These are phyloP conservation scores for Tetradesmus obliquus DNA, from an alignment of 139 green algal genomes.

Conservation along the genomic window DNA sequence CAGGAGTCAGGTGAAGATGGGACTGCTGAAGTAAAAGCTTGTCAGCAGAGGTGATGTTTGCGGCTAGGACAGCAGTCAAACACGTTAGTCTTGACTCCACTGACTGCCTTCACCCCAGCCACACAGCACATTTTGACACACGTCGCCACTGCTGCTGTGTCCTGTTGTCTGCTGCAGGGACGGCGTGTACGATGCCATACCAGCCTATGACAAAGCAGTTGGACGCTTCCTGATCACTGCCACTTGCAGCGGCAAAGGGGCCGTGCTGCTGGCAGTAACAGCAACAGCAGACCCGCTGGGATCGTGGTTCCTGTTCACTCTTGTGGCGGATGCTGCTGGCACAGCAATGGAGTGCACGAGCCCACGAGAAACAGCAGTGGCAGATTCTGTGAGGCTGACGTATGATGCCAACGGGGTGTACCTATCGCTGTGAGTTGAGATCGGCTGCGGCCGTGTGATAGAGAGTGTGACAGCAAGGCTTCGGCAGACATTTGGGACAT, in stretches of 20 bases:
- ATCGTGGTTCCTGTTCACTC: constrained; percentile 35
- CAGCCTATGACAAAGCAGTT: constrained; percentile 32
- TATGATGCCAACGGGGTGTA: constrained; percentile 26
- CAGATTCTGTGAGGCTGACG: neutral
- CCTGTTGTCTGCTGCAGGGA: neutral
- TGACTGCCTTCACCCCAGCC: neutral
- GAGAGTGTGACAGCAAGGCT: neutral
- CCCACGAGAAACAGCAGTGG: constrained; percentile 18
- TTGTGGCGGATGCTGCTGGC: constrained; percentile 32
- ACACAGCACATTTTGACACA: neutral
- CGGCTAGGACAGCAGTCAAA: too few species aligned
- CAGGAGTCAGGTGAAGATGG: too few species aligned
- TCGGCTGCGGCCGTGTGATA: neutral
- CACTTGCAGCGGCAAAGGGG: constrained; percentile 30
- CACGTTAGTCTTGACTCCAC: too few species aligned
- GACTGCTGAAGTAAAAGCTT: too few species aligned
- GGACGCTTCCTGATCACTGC: constrained; percentile 21
- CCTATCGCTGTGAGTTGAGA: constrained; percentile 20
- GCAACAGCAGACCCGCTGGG: constrained; percentile 25
- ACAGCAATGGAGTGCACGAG: constrained; percentile 16
- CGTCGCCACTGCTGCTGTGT: neutral
- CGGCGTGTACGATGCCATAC: constrained; percentile 28
- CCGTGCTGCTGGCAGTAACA: constrained; percentile 19
- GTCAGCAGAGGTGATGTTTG: too few species aligned
- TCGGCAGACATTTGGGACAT: neutral